A percentile compares a stretch with the other conserved stretches of the same genome.
Conservation (phyloP, 371 early-diverging fungal species). For the Lichtheimia hyalospora region DNA sequence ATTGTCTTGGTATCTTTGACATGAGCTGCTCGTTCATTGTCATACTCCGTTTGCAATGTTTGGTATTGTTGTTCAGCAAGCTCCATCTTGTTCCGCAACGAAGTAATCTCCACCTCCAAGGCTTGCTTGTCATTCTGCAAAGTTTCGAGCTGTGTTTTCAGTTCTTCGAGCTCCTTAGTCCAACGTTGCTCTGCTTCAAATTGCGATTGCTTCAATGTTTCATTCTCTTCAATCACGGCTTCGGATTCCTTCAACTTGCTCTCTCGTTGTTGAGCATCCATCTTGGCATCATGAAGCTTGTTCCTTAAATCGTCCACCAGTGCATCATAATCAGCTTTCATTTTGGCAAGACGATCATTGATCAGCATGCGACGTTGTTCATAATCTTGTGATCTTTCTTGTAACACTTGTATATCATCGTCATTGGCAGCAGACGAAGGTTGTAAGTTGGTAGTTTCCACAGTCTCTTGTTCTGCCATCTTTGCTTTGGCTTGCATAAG, state of each 20-base stretch:
- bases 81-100: constrained; percentile 2
- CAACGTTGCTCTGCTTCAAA: constrained; percentile 7
- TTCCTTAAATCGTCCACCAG: constrained; percentile 11
- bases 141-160: not conserved
- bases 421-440: not conserved
- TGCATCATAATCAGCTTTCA: not conserved
- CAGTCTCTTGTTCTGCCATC: not conserved
- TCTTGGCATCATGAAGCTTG: constrained; percentile 11
- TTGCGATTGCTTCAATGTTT: not conserved
- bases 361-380: not conserved
- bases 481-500: not conserved
- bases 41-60: not conserved
- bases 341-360: not conserved
- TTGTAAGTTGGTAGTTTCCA: no score
- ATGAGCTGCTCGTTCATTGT: not conserved
- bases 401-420: not conserved
- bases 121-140: not conserved
- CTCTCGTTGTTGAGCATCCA: not conserved
- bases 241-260: not conserved
- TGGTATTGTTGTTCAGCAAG: not conserved
- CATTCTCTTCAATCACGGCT: not conserved
- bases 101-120: not conserved
- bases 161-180: not conserved
- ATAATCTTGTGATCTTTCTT: not conserved
- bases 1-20: no score